Evolutionary conservation across 177 flowering plant genomes (phyloP).

Genomic region (Vitis hybrid): DNA sequence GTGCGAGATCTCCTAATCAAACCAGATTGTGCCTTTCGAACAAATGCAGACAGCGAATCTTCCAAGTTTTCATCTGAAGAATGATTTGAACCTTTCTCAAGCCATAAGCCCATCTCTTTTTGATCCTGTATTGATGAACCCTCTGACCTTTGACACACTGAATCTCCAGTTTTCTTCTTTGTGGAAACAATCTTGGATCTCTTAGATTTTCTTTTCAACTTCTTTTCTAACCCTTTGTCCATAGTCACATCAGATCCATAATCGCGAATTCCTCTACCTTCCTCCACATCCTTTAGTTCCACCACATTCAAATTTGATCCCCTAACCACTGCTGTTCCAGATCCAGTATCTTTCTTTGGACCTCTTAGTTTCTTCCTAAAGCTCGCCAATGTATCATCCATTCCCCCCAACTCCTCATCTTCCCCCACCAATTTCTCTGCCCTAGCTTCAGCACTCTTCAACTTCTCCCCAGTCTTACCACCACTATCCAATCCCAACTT

Average conservation of each 20-base stretch:
- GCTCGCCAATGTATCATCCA: constrained; percentile 88
- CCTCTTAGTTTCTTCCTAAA: constrained; percentile 80
- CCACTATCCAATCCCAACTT: constrained; percentile 36
- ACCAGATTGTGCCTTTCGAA: constrained; percentile 45
- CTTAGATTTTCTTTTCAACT: constrained; percentile 24
- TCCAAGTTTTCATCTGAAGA: constrained; percentile 32
- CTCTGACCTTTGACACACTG: constrained; percentile 12
- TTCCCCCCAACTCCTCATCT: constrained; percentile 53
- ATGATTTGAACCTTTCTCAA: constrained; percentile 14
- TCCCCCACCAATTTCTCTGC: constrained; percentile 29
- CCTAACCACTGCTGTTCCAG: constrained; percentile 8
- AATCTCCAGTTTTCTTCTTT: constrained; percentile 7
- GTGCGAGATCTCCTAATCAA: constrained; percentile 27
- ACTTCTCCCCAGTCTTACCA: constrained; percentile 24
- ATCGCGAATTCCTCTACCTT: constrained; percentile 15
- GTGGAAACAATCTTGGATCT: constrained; percentile 21
- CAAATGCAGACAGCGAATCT: constrained; percentile 40
- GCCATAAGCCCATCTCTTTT: constrained; percentile 15
- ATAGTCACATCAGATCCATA: constrained; percentile 22
- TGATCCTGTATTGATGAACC: constrained; percentile 14
- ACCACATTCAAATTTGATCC: constrained; percentile 10
- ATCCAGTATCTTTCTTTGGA: constrained; percentile 59
- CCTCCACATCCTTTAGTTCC: constrained; percentile 21
- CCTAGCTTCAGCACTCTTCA: constrained; percentile 21
- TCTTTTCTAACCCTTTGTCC: constrained; percentile 17